phyloP scores from a whole-genome alignment of 768 basidiomycete species.

The Kondoa subrosea region DNA sequence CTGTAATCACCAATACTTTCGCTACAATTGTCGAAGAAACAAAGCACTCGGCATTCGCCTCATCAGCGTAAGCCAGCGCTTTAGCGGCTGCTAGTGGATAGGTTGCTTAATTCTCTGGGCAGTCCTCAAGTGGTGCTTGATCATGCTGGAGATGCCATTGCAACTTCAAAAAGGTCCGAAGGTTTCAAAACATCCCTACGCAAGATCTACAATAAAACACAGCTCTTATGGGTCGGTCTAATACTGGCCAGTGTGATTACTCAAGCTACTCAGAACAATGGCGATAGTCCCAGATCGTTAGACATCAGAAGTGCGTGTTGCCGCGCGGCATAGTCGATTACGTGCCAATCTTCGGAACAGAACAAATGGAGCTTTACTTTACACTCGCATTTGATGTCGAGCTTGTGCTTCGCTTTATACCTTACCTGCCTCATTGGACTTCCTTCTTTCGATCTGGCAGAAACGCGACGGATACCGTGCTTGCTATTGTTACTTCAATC shows the following conservation, averaged over 20 bases:
- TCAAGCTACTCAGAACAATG: conserved; percentile 49
- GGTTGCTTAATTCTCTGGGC: background rate
- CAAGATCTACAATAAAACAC: conserved; percentile 31
- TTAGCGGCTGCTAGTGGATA: background rate
- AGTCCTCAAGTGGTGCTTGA: conserved; percentile 1
- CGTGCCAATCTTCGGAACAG: conserved; percentile 33
- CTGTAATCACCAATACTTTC: conserved; percentile 89
- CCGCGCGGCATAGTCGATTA: background rate
- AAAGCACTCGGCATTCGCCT: conserved; percentile 73
- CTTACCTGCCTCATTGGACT: conserved; percentile 65
- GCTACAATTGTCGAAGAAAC: conserved; percentile 71
- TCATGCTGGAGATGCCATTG: background rate
- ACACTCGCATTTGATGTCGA: conserved; percentile 77
- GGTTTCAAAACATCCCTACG: background rate
- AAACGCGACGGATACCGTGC: conserved; percentile 59
- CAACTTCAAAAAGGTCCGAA: background rate
- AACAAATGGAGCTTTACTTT: conserved; percentile 54
- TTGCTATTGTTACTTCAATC: conserved; percentile 57
- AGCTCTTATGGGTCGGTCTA: conserved; percentile 58
- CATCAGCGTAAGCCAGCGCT: background rate
- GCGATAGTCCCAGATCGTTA: conserved; percentile 30
- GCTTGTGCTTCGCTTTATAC: conserved; percentile 56
- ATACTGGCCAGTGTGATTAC: conserved; percentile 53
- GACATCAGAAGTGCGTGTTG: conserved; percentile 22
- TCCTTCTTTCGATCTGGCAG: conserved; percentile 43